A percentile compares a stretch with the other conserved stretches of the same genome.
These are phyloP conservation scores for Acanthamoeba royreba DNA, from an alignment of 208 protist genomes.

Conservation along the genomic window DNA sequence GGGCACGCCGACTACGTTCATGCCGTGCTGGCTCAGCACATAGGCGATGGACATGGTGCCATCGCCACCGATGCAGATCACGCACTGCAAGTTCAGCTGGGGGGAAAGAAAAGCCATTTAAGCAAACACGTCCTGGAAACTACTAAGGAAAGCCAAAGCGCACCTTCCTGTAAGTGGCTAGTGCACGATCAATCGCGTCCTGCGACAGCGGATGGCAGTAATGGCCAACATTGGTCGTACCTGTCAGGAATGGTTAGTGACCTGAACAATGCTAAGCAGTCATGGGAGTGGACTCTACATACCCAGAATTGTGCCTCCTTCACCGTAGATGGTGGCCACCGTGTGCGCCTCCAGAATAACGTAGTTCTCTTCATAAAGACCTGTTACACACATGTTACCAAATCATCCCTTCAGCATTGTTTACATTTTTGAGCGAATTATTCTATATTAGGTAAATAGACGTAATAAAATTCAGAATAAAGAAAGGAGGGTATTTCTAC, in stretches of 20 bases:
- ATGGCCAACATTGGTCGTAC: background rate
- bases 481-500: background rate
- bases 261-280: background rate
- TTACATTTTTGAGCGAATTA: background rate
- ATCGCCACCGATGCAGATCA: conserved; percentile 12
- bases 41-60: background rate
- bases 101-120: background rate
- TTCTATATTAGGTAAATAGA: background rate
- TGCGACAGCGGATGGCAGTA: background rate
- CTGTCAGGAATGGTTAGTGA: background rate
- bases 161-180: background rate
- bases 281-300: background rate
- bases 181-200: background rate
- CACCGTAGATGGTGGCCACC: background rate
- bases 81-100: background rate
- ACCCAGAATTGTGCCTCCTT: conserved; percentile 15
- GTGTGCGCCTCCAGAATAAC: background rate
- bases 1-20: no score
- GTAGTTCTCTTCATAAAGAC: background rate
- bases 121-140: background rate
- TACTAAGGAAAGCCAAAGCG: background rate
- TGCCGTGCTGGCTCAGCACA: background rate
- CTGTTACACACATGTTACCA: background rate
- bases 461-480: background rate
- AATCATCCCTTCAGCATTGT: background rate